Conservation (phyloP, 176 grass and related monocot genomes). For the Avena atlantica region DNA sequence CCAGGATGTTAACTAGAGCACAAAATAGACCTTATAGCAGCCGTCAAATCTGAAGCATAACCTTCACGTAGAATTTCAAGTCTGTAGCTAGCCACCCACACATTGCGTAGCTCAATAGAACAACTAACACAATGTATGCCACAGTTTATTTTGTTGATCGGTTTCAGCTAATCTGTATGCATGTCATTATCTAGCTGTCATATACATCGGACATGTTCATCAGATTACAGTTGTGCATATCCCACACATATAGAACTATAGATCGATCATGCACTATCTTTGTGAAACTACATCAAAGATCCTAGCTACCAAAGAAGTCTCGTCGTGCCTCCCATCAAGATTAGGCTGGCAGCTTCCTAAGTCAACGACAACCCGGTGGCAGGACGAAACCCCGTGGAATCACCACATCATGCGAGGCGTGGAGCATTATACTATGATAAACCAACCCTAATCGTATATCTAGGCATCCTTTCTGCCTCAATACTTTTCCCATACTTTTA, state of each 20-base stretch:
- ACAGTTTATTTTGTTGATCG: neutral
- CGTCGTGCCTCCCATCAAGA: neutral
- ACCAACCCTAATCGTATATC: neutral
- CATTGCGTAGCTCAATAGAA: too few species aligned
- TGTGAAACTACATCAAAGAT: neutral
- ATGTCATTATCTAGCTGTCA: too few species aligned
- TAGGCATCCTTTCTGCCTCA: neutral
- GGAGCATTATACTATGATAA: conserved; percentile 4
- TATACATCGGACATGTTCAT: neutral
- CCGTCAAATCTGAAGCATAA: neutral
- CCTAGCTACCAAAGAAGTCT: neutral
- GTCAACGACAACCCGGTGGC: conserved; percentile 1
- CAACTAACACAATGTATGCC: neutral
- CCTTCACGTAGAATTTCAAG: neutral
- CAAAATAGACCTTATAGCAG: neutral
- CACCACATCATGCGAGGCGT: neutral
- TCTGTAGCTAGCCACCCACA: neutral
- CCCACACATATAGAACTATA: neutral
- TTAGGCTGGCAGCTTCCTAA: neutral
- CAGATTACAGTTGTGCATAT: neutral
- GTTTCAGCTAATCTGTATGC: neutral
- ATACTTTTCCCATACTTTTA: neutral
- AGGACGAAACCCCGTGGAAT: neutral
- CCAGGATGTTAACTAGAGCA: neutral
- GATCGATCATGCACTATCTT: neutral